Evolutionary conservation across 768 basidiomycete species (phyloP).

Genomic region (Leccinum variicolor): DNA sequence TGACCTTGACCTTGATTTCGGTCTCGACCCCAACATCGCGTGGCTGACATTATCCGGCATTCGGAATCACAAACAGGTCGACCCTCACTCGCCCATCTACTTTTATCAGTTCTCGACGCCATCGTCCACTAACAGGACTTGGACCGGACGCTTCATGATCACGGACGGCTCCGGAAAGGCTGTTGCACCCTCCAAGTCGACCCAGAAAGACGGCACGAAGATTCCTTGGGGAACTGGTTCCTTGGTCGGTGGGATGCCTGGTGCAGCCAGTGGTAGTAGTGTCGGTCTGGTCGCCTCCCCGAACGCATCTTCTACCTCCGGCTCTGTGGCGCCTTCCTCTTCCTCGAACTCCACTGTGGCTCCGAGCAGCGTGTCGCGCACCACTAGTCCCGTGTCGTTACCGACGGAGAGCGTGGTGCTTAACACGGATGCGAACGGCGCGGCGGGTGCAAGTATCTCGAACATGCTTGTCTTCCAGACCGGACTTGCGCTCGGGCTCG

Average conservation of each 20-base stretch:
- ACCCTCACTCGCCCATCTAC: conserved; percentile 64
- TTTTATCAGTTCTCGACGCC: conserved; percentile 74
- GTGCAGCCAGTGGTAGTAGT: background rate
- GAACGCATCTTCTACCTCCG: background rate
- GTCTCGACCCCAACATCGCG: background rate
- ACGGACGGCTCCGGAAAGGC: conserved; percentile 45
- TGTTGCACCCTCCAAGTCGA: conserved; percentile 47
- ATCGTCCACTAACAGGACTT: conserved; percentile 37
- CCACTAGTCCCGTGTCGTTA: background rate
- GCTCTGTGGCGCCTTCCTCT: background rate
- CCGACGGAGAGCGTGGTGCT: background rate
- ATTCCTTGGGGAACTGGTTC: conserved; percentile 69
- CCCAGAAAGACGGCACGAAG: conserved; percentile 45
- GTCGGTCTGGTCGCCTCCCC: conserved; percentile 15
- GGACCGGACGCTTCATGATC: conserved; percentile 81
- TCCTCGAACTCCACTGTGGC: background rate
- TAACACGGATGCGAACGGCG: conserved; percentile 7
- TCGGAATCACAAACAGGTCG: conserved; percentile 42
- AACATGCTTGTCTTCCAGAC: conserved; percentile 12
- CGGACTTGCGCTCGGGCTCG: conserved; percentile 16
- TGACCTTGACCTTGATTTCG: background rate
- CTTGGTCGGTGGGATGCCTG: conserved; percentile 44
- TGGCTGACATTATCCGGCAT: background rate
- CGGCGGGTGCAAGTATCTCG: background rate
- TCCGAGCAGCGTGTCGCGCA: background rate